Conservation (phyloP, 2,329 filamentous ascomycete genomes). For the Aureobasidium sp. region DNA sequence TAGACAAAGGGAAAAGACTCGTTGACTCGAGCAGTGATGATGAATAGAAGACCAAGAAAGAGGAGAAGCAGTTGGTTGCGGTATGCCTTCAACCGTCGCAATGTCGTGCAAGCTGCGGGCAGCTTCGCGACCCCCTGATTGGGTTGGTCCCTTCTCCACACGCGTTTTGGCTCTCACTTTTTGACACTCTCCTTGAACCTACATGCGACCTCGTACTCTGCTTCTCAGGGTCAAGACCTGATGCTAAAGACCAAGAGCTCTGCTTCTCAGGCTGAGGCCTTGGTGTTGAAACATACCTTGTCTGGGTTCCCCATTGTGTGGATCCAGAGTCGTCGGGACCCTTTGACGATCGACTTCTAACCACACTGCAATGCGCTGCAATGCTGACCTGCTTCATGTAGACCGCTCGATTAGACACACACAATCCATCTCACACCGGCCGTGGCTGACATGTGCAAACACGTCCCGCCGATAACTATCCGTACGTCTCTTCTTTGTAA, state of each 20-base stretch:
- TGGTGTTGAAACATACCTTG: no score
- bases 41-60: background rate
- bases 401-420: background rate
- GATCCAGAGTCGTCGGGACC: background rate
- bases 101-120: background rate
- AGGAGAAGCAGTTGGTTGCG: background rate
- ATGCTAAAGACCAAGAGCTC: background rate
- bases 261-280: no score
- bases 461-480: conserved; percentile 2
- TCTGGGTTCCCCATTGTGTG: background rate
- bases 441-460: conserved; percentile 3
- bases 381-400: conserved; percentile 6
- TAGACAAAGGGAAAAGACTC: background rate
- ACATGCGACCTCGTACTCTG: background rate
- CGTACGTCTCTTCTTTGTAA: background rate
- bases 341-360: background rate
- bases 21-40: background rate
- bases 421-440: background rate
- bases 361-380: background rate
- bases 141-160: background rate
- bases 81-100: background rate
- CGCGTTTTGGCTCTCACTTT: background rate
- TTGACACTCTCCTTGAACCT: background rate
- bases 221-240: background rate
- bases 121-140: conserved; percentile 1